Percentiles rank a stretch among this genome's conserved stretches.
Evolutionary conservation across 2,329 filamentous ascomycete genomes (phyloP).

Genomic region (Albophoma yamanashiensis): DNA sequence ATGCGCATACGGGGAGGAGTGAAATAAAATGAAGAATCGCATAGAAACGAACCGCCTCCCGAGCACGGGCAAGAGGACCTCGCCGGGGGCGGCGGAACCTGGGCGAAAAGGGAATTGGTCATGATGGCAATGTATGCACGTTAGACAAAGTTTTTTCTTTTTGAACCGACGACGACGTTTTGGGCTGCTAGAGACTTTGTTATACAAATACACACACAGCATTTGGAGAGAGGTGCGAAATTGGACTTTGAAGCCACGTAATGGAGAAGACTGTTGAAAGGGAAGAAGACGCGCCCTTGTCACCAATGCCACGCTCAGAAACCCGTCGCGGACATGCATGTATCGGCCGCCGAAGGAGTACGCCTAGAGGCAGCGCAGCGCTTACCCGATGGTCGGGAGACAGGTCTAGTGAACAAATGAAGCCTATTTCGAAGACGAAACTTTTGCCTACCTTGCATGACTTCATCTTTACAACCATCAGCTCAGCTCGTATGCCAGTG

Average conservation of each 20-base stretch:
- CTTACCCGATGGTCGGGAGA: too few species aligned
- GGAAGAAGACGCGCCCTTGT: background rate
- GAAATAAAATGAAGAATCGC: constrained; percentile 6
- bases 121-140: constrained; percentile 3
- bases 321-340: background rate
- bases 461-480: background rate
- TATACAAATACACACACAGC: background rate
- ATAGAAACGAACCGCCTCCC: background rate
- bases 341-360: too few species aligned
- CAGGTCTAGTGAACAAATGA: background rate
- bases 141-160: background rate
- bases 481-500: background rate
- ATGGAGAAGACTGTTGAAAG: background rate
- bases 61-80: background rate
- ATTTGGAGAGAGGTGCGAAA: background rate
- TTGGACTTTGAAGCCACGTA: background rate
- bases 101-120: background rate
- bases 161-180: background rate
- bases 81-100: background rate
- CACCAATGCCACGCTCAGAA: background rate
- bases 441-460: background rate
- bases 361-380: too few species aligned
- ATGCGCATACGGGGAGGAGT: constrained; percentile 6
- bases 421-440: background rate
- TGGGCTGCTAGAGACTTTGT: background rate